A percentile compares a stretch with the other conserved stretches of the same genome.
phyloP scores from a whole-genome alignment of 345 rosid genomes.

The Aethionema arabicum region DNA sequence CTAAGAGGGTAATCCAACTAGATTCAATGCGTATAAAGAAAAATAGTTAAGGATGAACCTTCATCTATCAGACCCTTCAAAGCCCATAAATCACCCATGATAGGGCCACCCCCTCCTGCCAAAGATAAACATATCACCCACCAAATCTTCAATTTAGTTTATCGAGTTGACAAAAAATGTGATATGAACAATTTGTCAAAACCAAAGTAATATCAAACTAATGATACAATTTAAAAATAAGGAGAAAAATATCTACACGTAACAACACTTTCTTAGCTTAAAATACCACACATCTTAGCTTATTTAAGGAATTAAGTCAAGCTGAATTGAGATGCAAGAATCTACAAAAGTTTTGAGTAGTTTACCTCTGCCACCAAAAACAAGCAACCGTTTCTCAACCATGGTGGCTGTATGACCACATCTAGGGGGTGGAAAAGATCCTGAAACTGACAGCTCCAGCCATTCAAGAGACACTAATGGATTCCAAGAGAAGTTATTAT shows the following conservation, averaged over 20 bases:
- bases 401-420: slow-evolving; percentile 96
- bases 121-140: slow-evolving; percentile 30
- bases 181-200: slow-evolving; percentile 7
- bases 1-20: slow-evolving; percentile 4
- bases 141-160: slow-evolving; percentile 13
- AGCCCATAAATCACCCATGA: slow-evolving; percentile 99
- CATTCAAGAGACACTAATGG: slow-evolving; percentile 92
- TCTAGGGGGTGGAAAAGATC: slow-evolving; percentile 89
- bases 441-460: slow-evolving; percentile 79
- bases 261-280: neutral
- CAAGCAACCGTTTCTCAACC: slow-evolving; percentile 93
- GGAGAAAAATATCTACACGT: neutral
- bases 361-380: slow-evolving; percentile 94
- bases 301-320: neutral
- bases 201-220: slow-evolving; percentile 8
- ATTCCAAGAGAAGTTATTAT: slow-evolving; percentile 19
- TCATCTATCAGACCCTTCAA: slow-evolving; percentile 93
- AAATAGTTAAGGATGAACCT: slow-evolving; percentile 47
- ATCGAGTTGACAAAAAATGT: slow-evolving; percentile 4
- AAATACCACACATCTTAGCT: slow-evolving; percentile 12
- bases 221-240: slow-evolving; percentile 1
- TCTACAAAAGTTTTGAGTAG: slow-evolving; percentile 1
- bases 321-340: slow-evolving; percentile 13
- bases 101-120: slow-evolving; percentile 96
- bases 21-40: slow-evolving; percentile 6